Evolutionary conservation across 768 basidiomycete species (phyloP), one percentile per base, ranked within the genome.

Genomic region (Tulasnella sp.): DNA sequence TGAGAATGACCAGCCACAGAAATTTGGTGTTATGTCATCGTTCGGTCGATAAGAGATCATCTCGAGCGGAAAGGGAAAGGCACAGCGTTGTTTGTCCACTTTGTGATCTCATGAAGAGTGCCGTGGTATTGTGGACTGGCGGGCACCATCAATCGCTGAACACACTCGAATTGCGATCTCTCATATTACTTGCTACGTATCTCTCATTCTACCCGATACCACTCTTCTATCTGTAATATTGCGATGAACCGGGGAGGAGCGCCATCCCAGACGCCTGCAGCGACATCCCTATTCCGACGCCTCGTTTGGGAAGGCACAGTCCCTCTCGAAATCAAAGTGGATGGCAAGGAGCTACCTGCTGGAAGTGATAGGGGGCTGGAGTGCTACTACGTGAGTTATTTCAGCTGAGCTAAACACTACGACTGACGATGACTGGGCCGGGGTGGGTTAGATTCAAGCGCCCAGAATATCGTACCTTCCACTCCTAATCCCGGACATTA

Each of bases 391-490:
- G 72, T 73, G 43, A 30, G 17, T 17, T 51, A 23, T 29, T 27
- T 19, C 30, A 26, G 26, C 52, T 48, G 21, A n/a, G 47, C 5
- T 15, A 5, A 38, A 7, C 15, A 38, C 15, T 38, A 38, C 15
- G 34, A 38, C 5, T 38, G 34, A 38, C n/a, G 19, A 29, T 59
- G 45, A 58, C 26, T 21, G 2, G 5, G 27, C 13, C n/a, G 30
- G n/a, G 27, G 38, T 56, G 50, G 19, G 26, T 30, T 61, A 76
- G 73, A 68, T 76, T 26, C 74, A 76, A 71, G 94, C 89, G 4
- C 88, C 94, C 34, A 80, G 96, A 56, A 86, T 97, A 68, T 85
- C 84, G 72, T 99, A 98, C 73, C 82, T 99, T 34, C 90, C 96
- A 11, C 77, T 98, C 26, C 73, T 98, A 48, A 80, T 97, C 67